A percentile compares a stretch with the other conserved stretches of the same genome.
phyloP scores from a whole-genome alignment of 1,284 basidiomycete genomes.

The Cystobasidium slooffiae region DNA sequence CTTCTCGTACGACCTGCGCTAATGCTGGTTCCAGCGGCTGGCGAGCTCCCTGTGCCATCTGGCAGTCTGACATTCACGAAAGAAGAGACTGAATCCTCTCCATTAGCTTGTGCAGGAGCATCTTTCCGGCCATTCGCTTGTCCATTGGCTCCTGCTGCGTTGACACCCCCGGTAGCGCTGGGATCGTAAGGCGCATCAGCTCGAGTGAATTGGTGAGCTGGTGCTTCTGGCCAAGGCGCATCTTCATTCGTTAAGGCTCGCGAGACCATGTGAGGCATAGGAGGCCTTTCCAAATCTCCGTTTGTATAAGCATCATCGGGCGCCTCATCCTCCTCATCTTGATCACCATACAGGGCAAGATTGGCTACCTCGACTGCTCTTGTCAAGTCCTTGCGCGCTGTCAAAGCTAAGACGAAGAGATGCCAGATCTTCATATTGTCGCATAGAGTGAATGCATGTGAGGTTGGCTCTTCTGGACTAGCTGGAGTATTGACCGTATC shows the following conservation, averaged over 20 bases:
- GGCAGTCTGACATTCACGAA: conserved; percentile 26
- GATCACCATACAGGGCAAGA: conserved; percentile 64
- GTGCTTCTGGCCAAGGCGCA: conserved; percentile 5
- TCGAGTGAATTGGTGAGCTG: conserved; percentile 4
- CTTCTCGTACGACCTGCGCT: conserved; percentile 17
- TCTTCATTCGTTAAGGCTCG: conserved; percentile 10
- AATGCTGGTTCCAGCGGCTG: conserved; percentile 9
- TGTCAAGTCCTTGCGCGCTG: conserved; percentile 77
- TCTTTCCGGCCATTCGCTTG: neutral
- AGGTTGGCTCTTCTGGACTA: neutral
- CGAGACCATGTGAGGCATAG: neutral
- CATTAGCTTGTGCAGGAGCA: conserved; percentile 5
- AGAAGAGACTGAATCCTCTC: conserved; percentile 20
- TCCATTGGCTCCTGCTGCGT: neutral
- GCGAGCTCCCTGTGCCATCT: conserved; percentile 6
- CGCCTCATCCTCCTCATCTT: conserved; percentile 61
- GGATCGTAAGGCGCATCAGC: conserved; percentile 42
- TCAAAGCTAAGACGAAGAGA: conserved; percentile 79
- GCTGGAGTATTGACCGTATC: conserved; percentile 5
- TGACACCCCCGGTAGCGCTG: conserved; percentile 12
- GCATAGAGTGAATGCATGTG: conserved; percentile 67
- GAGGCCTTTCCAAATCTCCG: neutral
- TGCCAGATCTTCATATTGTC: conserved; percentile 85
- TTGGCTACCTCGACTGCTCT: conserved; percentile 79
- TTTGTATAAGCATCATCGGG: conserved; percentile 49